These are phyloP conservation scores for Termitomyces heimii DNA, from an alignment of 768 basidiomycete species.

Conservation along the genomic window DNA sequence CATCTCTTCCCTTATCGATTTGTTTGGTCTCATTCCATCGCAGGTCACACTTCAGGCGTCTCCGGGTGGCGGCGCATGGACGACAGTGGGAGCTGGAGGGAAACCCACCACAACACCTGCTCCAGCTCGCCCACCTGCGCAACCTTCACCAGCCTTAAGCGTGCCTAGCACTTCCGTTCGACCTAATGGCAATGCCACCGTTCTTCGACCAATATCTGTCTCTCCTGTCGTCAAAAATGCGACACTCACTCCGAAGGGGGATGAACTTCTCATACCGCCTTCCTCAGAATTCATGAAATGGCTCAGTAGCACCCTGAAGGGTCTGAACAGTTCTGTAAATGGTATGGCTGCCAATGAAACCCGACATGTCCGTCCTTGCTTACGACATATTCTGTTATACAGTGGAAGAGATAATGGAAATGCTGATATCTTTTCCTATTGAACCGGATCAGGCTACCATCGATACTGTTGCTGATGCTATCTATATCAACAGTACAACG, in stretches of 20 bases:
- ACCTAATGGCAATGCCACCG: constrained; percentile 29
- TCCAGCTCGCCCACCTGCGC: constrained; percentile 23
- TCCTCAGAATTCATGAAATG: constrained; percentile 91
- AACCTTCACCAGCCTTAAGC: constrained; percentile 24
- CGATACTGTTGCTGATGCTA: constrained; percentile 93
- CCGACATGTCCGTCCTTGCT: background rate
- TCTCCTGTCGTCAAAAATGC: constrained; percentile 27
- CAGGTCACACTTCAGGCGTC: constrained; percentile 21
- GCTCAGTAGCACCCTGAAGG: constrained; percentile 81
- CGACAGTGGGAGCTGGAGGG: constrained; percentile 78
- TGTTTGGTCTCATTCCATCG: constrained; percentile 4
- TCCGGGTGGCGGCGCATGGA: constrained; percentile 59
- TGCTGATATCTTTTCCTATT: constrained; percentile 91
- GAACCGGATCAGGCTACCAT: constrained; percentile 77
- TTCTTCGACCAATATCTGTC: constrained; percentile 29
- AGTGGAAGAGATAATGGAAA: constrained; percentile 97
- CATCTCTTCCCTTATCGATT: background rate
- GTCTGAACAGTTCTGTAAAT: constrained; percentile 65
- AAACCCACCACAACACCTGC: constrained; percentile 39
- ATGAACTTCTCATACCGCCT: constrained; percentile 60
- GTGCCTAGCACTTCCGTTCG: constrained; percentile 26
- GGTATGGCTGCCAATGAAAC: constrained; percentile 29
- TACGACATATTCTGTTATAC: background rate
- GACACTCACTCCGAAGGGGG: constrained; percentile 36
- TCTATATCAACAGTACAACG: constrained; percentile 92